Percentiles rank a stretch among this genome's conserved stretches.
phyloP scores from a whole-genome alignment of 495 filamentous ascomycete species.

The Cladorrhinum samala region DNA sequence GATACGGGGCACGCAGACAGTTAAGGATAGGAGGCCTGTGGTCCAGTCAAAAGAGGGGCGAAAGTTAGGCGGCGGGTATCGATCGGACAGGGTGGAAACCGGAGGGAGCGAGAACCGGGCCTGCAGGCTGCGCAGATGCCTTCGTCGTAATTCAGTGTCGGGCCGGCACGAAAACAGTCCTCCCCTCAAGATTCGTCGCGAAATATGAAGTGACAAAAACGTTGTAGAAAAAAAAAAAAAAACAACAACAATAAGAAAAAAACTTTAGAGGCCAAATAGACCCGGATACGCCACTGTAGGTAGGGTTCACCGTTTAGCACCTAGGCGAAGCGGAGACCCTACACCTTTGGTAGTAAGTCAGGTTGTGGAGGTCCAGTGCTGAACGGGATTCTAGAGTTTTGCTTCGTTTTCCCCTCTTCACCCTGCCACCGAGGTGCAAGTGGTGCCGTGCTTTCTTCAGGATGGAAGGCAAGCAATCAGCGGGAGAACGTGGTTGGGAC shows the following conservation, averaged over 20 bases:
- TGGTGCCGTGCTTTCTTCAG: background rate
- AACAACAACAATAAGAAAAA: too few relatives aligned
- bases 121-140: background rate
- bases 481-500: background rate
- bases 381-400: background rate
- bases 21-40: too few relatives aligned
- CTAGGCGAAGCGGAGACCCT: slow-evolving; percentile 8
- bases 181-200: background rate
- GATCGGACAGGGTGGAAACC: too few relatives aligned
- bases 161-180: too few relatives aligned
- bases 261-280: background rate
- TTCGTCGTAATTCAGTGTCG: background rate
- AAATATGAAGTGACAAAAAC: background rate
- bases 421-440: background rate
- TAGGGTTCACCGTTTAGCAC: background rate
- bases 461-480: background rate
- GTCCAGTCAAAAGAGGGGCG: too few relatives aligned
- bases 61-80: too few relatives aligned
- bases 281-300: background rate
- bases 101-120: background rate
- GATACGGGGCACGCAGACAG: too few relatives aligned
- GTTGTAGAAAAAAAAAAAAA: too few relatives aligned
- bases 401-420: background rate
- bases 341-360: too few relatives aligned
- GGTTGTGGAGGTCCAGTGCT: background rate